These are phyloP conservation scores for Globisporangium ultimum DNA, from an alignment of 352 stramenopile genomes.

Conservation along the genomic window DNA sequence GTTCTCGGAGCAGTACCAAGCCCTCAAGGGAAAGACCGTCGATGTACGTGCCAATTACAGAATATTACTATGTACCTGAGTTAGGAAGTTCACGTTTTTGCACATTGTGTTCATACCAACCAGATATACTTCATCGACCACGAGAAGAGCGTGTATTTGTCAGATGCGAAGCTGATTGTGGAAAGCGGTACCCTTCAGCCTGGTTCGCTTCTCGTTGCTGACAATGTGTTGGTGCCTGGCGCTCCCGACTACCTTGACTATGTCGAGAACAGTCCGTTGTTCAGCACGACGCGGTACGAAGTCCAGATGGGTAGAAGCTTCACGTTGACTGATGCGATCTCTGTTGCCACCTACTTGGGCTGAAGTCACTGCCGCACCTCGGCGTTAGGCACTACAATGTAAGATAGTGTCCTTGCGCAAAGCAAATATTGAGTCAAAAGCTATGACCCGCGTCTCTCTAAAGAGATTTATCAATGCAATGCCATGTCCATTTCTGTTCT, in stretches of 20 bases:
- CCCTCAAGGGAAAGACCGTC: conserved; percentile 26
- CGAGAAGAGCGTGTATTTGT: conserved; percentile 34
- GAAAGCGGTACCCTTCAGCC: conserved; percentile 27
- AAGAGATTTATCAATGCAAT: too few species aligned
- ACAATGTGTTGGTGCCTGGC: conserved; percentile 33
- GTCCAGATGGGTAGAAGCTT: conserved; percentile 8
- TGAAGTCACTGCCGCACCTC: too few species aligned
- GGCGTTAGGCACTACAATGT: too few species aligned
- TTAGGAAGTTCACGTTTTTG: neutral
- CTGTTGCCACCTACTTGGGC: conserved; percentile 8
- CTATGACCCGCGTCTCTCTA: too few species aligned
- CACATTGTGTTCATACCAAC: neutral
- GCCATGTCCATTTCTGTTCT: too few species aligned
- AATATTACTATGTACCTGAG: neutral
- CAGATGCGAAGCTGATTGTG: conserved; percentile 38
- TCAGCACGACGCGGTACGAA: conserved; percentile 24
- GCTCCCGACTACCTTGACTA: conserved; percentile 35
- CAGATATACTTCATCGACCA: conserved; percentile 54
- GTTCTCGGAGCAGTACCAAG: conserved; percentile 25
- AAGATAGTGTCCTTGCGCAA: too few species aligned
- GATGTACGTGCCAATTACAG: conserved; percentile 15
- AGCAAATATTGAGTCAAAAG: too few species aligned
- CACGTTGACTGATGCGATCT: conserved; percentile 6
- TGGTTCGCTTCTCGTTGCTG: conserved; percentile 26
- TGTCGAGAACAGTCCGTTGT: conserved; percentile 27